These are phyloP conservation scores for Guyanaporus albipodus DNA, from an alignment of 768 basidiomycete species.

Conservation along the genomic window DNA sequence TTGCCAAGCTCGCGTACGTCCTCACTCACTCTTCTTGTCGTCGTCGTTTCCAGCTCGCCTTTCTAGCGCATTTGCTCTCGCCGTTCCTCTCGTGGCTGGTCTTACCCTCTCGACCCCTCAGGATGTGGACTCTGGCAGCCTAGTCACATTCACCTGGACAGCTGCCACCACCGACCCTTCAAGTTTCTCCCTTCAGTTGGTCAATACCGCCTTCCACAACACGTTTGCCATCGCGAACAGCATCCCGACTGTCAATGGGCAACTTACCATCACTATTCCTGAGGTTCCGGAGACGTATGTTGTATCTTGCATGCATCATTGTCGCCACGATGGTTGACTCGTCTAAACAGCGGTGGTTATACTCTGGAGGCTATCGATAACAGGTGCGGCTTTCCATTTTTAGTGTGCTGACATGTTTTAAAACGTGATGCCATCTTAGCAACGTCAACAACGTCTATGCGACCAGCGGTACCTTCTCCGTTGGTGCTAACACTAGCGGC, in stretches of 20 bases:
- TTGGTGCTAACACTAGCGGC: slow-evolving; percentile 26
- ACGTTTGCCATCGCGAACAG: slow-evolving; percentile 54
- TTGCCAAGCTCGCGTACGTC: slow-evolving; percentile 45
- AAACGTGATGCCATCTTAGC: too few relatives aligned
- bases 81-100: slow-evolving; percentile 44
- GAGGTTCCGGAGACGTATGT: slow-evolving; percentile 44
- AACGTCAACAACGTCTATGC: slow-evolving; percentile 46
- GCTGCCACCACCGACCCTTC: slow-evolving; percentile 38
- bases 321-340: background rate
- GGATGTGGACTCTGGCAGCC: slow-evolving; percentile 30
- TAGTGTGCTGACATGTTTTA: background rate
- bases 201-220: slow-evolving; percentile 49
- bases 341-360: slow-evolving; percentile 41
- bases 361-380: slow-evolving; percentile 43
- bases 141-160: slow-evolving; percentile 47
- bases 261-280: slow-evolving; percentile 39
- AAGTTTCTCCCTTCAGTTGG: slow-evolving; percentile 44
- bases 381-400: slow-evolving; percentile 26
- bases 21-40: background rate
- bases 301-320: background rate
- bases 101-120: slow-evolving; percentile 39
- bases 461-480: slow-evolving; percentile 38
- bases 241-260: slow-evolving; percentile 23
- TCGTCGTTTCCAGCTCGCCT: background rate
- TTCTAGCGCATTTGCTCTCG: slow-evolving; percentile 40